Evolutionary conservation across 78 protist genomes (phyloP).

Genomic region (Dictyostelium intermedium): DNA sequence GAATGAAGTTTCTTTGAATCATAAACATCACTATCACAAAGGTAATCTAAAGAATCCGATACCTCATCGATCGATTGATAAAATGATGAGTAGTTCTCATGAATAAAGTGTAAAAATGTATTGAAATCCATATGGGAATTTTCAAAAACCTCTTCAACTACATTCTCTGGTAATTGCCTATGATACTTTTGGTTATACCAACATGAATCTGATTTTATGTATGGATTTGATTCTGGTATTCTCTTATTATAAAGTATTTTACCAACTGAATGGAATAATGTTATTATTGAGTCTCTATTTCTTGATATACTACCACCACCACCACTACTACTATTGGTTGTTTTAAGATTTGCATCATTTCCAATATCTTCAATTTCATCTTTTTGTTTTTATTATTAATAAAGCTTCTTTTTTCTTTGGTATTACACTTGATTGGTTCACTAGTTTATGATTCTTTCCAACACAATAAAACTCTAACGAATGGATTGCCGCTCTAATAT

Average conservation of each 20-base stretch:
- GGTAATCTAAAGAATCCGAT: neutral
- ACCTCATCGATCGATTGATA: constrained; percentile 47
- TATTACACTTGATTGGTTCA: neutral
- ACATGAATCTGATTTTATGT: no score
- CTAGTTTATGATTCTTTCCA: neutral
- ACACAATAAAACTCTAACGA: constrained; percentile 51
- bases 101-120: constrained; percentile 2
- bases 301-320: neutral
- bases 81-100: constrained; percentile 40
- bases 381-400: neutral
- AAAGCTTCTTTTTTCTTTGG: neutral
- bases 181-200: constrained; percentile 51
- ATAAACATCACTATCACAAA: constrained; percentile 28
- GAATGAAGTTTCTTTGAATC: neutral
- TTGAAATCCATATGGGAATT: constrained; percentile 29
- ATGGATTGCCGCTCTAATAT: constrained; percentile 61
- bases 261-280: constrained; percentile 60
- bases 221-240: neutral
- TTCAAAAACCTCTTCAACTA: constrained; percentile 39
- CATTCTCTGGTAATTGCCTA: constrained; percentile 24
- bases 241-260: constrained; percentile 58
- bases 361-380: neutral
- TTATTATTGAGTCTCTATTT: neutral
- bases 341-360: neutral
- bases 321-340: neutral